phyloP scores from a whole-genome alignment of 495 filamentous ascomycete species.

The Evernia prunastri region DNA sequence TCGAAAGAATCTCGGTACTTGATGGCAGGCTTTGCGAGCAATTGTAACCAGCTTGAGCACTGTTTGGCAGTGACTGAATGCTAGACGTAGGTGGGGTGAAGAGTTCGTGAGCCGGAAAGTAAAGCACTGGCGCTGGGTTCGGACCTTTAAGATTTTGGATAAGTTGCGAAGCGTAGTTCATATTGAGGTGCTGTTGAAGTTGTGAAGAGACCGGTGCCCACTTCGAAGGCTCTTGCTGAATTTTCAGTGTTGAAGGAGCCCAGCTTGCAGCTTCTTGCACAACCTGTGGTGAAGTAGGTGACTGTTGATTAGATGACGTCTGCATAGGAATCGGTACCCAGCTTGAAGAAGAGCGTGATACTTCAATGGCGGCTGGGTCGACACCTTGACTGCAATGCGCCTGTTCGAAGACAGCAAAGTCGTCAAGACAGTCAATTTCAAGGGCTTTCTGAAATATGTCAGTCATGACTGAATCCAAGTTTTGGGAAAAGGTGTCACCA shows the following conservation, averaged over 20 bases:
- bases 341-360: background rate
- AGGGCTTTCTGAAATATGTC: background rate
- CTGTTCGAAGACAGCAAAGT: background rate
- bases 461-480: background rate
- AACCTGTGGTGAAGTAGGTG: background rate
- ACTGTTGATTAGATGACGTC: background rate
- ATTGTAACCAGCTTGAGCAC: rapidly evolving
- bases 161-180: background rate
- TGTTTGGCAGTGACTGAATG: background rate
- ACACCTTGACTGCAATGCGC: background rate
- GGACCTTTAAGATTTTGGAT: background rate
- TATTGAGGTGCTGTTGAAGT: background rate
- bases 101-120: background rate
- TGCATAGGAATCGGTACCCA: background rate
- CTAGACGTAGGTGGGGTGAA: background rate
- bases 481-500: background rate
- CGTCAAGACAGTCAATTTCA: background rate
- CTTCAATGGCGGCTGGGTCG: background rate
- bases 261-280: background rate
- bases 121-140: background rate
- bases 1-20: background rate
- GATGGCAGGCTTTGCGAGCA: background rate
- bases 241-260: background rate
- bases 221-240: background rate
- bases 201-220: background rate